Evolutionary conservation across 164 flowering plant genomes (phyloP).

Genomic region (Amborella trichopoda): DNA sequence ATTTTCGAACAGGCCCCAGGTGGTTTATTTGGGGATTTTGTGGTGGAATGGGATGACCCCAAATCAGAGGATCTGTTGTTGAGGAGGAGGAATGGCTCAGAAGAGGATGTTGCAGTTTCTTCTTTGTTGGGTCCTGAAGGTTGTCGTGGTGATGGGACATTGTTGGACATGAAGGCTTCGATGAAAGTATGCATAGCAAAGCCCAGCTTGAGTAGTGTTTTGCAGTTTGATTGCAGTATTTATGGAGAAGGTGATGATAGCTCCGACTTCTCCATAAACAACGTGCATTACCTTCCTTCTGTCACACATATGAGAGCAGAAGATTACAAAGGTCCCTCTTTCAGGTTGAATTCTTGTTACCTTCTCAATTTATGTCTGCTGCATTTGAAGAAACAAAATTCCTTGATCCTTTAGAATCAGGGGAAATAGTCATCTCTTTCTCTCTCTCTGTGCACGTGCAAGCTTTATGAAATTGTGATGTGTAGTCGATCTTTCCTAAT

Average conservation of each 20-base stretch:
- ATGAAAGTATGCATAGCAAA: conserved; percentile 73
- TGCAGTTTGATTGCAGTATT: conserved; percentile 67
- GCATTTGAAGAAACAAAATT: no score
- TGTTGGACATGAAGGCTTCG: conserved; percentile 36
- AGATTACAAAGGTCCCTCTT: conserved; percentile 51
- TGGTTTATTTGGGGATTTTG: conserved; percentile 41
- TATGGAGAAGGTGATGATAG: conserved; percentile 11
- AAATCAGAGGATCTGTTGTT: conserved; percentile 54
- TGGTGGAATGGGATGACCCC: conserved; percentile 47
- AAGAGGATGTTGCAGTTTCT: conserved; percentile 71
- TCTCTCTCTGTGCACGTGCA: no score
- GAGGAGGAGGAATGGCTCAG: conserved; percentile 40
- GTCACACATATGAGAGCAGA: conserved; percentile 15
- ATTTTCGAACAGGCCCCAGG: no score
- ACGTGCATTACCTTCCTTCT: conserved; percentile 34
- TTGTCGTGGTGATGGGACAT: conserved; percentile 8
- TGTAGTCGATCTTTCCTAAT: no score
- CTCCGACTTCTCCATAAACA: conserved; percentile 27
- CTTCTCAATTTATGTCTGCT: no score
- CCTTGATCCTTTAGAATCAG: no score
- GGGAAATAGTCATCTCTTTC: no score
- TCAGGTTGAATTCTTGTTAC: conserved; percentile 49
- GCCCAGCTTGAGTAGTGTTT: conserved; percentile 47
- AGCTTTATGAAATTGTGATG: no score
- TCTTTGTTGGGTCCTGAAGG: conserved; percentile 36